Percentiles rank a stretch among this genome's conserved stretches.
phyloP scores from a whole-genome alignment of 768 basidiomycete genomes.

The Lentinula boryana region DNA sequence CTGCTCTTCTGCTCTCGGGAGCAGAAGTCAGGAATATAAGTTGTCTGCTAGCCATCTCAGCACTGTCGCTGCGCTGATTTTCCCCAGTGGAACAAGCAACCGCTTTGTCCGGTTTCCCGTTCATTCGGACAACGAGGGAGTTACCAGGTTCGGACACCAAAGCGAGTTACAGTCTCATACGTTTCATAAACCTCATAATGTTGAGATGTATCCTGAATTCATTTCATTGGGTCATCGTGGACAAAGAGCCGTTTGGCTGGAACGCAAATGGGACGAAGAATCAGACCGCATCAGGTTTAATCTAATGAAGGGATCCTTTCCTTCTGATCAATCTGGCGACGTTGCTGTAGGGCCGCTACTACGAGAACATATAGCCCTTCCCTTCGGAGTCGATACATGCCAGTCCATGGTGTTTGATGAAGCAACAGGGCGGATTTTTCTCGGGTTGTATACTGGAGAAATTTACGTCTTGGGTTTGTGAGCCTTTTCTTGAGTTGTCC shows the following conservation, averaged over 20 bases:
- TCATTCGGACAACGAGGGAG: neutral
- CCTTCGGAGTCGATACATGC: slow-evolving; percentile 41
- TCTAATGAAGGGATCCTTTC: slow-evolving; percentile 47
- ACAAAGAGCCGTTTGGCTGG: slow-evolving; percentile 45
- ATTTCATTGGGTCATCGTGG: slow-evolving; percentile 38
- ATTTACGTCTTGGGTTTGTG: slow-evolving; percentile 42
- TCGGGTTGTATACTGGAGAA: slow-evolving; percentile 48
- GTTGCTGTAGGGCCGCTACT: slow-evolving; percentile 31
- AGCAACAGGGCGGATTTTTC: slow-evolving; percentile 41
- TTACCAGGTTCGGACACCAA: neutral
- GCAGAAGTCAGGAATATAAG: neutral
- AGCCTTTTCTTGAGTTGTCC: neutral
- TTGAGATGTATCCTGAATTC: slow-evolving; percentile 18
- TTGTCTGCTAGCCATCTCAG: neutral
- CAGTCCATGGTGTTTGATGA: slow-evolving; percentile 52
- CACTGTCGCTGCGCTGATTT: neutral
- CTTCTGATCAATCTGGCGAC: slow-evolving; percentile 14
- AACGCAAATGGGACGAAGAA: slow-evolving; percentile 43
- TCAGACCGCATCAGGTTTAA: slow-evolving; percentile 22
- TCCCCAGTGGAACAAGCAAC: neutral
- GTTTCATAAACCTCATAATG: slow-evolving; percentile 19
- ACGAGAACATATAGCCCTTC: slow-evolving; percentile 40
- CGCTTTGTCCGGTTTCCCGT: slow-evolving; percentile 14
- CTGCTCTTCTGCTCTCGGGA: neutral
- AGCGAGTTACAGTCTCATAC: slow-evolving; percentile 9